Conservation (phyloP, 768 basidiomycete species). For the Kwoniella sp. region DNA sequence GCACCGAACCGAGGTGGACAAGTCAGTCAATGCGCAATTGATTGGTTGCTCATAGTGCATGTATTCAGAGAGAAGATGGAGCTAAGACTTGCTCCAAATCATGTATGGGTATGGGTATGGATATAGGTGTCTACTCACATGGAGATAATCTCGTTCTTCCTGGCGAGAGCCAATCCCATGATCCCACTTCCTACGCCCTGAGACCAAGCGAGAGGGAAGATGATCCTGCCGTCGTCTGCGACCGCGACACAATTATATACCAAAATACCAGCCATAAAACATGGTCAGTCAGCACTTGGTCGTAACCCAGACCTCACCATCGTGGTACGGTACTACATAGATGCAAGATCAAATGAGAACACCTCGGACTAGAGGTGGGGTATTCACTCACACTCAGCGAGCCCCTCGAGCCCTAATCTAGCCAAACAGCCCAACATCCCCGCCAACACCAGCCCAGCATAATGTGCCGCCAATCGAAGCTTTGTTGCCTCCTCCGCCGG, state of each 20-base stretch:
- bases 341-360: too few relatives aligned
- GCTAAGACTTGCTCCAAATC: too few relatives aligned
- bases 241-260: neutral
- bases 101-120: too few relatives aligned
- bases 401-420: constrained; percentile 73
- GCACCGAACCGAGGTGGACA: too few relatives aligned
- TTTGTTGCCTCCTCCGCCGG: constrained; percentile 28
- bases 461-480: constrained; percentile 40
- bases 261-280: neutral
- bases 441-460: constrained; percentile 61
- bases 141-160: constrained; percentile 71
- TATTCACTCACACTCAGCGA: constrained; percentile 66
- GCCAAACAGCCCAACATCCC: constrained; percentile 85
- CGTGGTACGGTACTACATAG: too few relatives aligned
- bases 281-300: too few relatives aligned
- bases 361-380: too few relatives aligned
- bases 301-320: too few relatives aligned
- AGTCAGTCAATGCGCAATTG: too few relatives aligned
- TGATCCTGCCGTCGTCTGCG: constrained; percentile 68
- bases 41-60: too few relatives aligned
- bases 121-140: too few relatives aligned
- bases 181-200: constrained; percentile 86
- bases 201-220: constrained; percentile 80
- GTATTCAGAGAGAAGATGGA: too few relatives aligned
- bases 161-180: constrained; percentile 77